Base-by-base conservation (phyloP, 176 grass and related monocot genomes). In the Chloris gayana region DNA sequence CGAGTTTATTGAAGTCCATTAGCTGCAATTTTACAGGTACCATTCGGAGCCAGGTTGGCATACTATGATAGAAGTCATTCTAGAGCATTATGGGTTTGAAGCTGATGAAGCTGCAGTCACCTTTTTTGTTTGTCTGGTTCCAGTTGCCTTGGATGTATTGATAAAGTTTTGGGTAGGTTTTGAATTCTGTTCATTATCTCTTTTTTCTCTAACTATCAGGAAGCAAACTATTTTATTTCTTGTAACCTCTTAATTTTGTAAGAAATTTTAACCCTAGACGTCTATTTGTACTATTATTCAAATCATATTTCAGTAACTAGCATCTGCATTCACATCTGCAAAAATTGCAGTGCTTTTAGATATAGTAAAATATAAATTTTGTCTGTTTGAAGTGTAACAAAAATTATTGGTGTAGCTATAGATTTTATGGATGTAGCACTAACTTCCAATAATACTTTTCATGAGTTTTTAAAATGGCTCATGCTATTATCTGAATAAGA, bases 11-110 rank as follows among this genome's bases (percentile, higher is more conserved):
- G 45, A 85, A 65, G 22, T 56, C 3, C 17, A 76, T 17, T 81
- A 56, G 25, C 42, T 85, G 64, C 45, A 72, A 9, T 76, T 68
- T 85, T 74, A 42, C 81, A 98, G 95, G 77, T 98, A 98, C 69
- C 92, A 98, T 88, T 98, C 95, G 25, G 88, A 91, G 65, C 75
- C 86, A 74, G 92, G 95, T 51, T 98, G 96, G 96, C 90, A 95
- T 61, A 81, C 81, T 57, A 78, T 93, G 70, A 74, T 89, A 80
- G 86, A 98, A 73, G 82, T 91, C 32, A 75, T 98, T 85, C 82
- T 98, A 27, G 96, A 95, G 49, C 92, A 91, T 59, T 98, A 95
- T 37, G 92, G 92, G 30, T 67, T 98, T 87, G 95, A 98, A 90
- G 65, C 84, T 11, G 82, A 98, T 82, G 41, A 91, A 91, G 92